phyloP scores from a whole-genome alignment of 768 basidiomycete genomes.

The Omphalotus guepiniiformis region DNA sequence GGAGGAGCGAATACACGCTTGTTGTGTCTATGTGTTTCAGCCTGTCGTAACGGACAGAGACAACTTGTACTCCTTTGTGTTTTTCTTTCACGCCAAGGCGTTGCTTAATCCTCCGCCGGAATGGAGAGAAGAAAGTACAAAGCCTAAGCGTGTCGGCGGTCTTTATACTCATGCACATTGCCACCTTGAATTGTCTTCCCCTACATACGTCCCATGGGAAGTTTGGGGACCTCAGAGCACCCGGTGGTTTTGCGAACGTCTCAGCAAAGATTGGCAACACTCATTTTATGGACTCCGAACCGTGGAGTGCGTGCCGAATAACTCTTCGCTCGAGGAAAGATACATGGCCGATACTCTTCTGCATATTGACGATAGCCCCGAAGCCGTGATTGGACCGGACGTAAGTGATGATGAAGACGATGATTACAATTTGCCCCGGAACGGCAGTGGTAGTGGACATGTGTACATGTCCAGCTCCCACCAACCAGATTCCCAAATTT shows the following conservation, averaged over 20 bases:
- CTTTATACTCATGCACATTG: neutral
- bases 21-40: slow-evolving; percentile 44
- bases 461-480: no score
- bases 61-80: slow-evolving; percentile 43
- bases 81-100: slow-evolving; percentile 43
- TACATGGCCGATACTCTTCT: no score
- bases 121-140: slow-evolving; percentile 9
- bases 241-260: slow-evolving; percentile 48
- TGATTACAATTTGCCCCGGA: neutral
- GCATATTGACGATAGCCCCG: neutral
- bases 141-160: neutral
- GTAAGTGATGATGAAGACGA: slow-evolving; percentile 3
- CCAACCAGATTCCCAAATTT: slow-evolving; percentile 2
- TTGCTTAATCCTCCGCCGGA: slow-evolving; percentile 26
- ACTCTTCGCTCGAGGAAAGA: slow-evolving; percentile 6
- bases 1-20: slow-evolving; percentile 47
- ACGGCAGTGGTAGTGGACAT: neutral
- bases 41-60: slow-evolving; percentile 33
- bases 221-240: slow-evolving; percentile 49
- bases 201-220: slow-evolving; percentile 33
- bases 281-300: slow-evolving; percentile 48
- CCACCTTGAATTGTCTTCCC: slow-evolving; percentile 8
- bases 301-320: slow-evolving; percentile 35
- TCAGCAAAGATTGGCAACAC: slow-evolving; percentile 54
- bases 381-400: neutral